A percentile compares a stretch with the other conserved stretches of the same genome.
These are phyloP conservation scores for Pseudophaeomoniella oleicola DNA, from an alignment of 2,329 filamentous ascomycete species.

Conservation along the genomic window DNA sequence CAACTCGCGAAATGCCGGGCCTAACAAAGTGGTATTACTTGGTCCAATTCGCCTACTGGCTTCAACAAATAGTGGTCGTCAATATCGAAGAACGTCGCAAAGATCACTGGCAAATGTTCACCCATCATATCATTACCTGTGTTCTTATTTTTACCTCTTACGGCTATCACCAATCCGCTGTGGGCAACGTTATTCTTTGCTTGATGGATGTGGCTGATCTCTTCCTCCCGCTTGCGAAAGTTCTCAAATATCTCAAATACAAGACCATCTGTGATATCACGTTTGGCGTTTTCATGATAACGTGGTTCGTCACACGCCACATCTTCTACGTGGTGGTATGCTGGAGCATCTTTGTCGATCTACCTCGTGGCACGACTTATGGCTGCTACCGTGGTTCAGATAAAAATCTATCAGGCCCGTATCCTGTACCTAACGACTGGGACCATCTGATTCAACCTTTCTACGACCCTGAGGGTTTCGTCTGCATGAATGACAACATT, in stretches of 20 bases:
- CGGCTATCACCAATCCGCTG: conserved; percentile 70
- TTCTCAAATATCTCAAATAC: conserved; percentile 77
- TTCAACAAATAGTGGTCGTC: conserved; percentile 87
- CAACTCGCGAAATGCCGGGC: conserved; percentile 57
- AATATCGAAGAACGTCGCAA: conserved; percentile 90
- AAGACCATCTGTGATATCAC: conserved; percentile 62
- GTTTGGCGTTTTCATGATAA: conserved; percentile 73
- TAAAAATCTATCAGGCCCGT: conserved; percentile 39
- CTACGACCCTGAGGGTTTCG: conserved; percentile 50
- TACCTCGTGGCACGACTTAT: conserved; percentile 44
- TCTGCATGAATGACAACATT: conserved; percentile 67
- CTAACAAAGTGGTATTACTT: conserved; percentile 81
- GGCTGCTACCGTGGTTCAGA: conserved; percentile 57
- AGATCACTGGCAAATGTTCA: conserved; percentile 92
- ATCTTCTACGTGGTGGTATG: conserved; percentile 63
- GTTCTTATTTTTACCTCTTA: conserved; percentile 69
- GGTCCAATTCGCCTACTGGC: conserved; percentile 79
- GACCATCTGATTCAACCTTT: conserved; percentile 62
- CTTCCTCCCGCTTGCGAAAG: conserved; percentile 81
- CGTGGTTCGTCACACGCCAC: conserved; percentile 76
- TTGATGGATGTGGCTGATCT: conserved; percentile 92
- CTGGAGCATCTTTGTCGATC: conserved; percentile 64
- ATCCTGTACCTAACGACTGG: conserved; percentile 35
- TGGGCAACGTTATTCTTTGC: conserved; percentile 76
- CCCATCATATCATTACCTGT: conserved; percentile 83